Conservation (phyloP, 257 asterid genomes). For the Solanum phureja region DNA sequence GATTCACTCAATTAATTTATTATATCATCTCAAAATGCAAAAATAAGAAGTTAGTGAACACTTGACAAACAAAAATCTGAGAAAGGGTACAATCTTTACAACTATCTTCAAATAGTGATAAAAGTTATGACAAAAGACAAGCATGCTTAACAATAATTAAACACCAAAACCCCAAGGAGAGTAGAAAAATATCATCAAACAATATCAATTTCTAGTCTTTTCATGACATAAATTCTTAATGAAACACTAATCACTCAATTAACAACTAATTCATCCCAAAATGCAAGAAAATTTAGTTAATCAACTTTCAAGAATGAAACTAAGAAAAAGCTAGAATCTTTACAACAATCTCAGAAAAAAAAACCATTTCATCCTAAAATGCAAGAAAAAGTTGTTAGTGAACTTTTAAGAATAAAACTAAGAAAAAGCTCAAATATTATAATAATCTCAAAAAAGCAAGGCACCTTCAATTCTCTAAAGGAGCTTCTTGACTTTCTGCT, state of each 20-base stretch:
- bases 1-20: background rate
- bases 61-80: background rate
- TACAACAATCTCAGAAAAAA: background rate
- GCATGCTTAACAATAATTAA: background rate
- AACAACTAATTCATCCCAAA: background rate
- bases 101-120: background rate
- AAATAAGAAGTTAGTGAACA: background rate
- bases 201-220: background rate
- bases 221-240: background rate
- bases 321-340: background rate
- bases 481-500: constrained; percentile 77
- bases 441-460: background rate
- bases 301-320: background rate
- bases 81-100: background rate
- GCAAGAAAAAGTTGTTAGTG: background rate
- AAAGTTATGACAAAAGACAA: background rate
- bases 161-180: background rate
- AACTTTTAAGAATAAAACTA: background rate
- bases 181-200: background rate
- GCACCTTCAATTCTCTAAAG: constrained; percentile 80
- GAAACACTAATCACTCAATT: background rate
- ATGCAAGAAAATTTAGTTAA: background rate
- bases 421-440: background rate
- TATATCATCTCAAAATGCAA: background rate
- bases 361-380: background rate